Evolutionary conservation across 768 basidiomycete genomes (phyloP).

Genomic region (Leccinum olivaceopallidum): DNA sequence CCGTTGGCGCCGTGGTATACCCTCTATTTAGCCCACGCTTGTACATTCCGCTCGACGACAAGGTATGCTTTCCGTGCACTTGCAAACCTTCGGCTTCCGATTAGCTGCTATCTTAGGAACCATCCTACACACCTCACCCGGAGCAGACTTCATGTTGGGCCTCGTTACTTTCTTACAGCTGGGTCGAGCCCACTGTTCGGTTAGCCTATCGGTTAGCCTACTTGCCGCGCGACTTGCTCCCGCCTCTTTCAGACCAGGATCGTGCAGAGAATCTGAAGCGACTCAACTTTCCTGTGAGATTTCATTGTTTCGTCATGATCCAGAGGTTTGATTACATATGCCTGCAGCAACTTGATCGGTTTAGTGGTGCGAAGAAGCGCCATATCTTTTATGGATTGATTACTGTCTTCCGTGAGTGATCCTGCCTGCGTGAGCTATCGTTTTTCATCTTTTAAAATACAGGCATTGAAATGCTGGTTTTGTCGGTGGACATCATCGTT

Average conservation of each 20-base stretch:
- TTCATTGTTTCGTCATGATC: not conserved
- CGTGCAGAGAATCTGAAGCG: not conserved
- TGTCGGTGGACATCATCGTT: not conserved
- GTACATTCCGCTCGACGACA: not conserved
- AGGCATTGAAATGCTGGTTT: not conserved
- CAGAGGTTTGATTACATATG: not conserved
- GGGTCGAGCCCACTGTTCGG: constrained; percentile 4
- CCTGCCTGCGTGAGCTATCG: not conserved
- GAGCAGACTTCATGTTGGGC: constrained; percentile 5
- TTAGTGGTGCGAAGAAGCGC: constrained; percentile 2
- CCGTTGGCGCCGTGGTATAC: not conserved
- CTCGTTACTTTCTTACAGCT: constrained; percentile 1
- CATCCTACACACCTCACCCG: not conserved
- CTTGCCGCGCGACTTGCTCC: not conserved
- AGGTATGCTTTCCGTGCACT: not conserved
- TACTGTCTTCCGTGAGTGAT: constrained; percentile 5
- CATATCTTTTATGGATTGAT: constrained; percentile 4
- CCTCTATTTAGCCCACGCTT: constrained; percentile 3
- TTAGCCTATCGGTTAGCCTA: not conserved
- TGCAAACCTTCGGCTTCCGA: not conserved
- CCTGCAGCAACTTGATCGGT: constrained; percentile 4
- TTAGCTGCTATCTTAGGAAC: not conserved
- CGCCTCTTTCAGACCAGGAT: constrained; percentile 5
- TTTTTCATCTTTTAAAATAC: not conserved
- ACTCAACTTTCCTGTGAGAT: constrained; percentile 1